These are phyloP conservation scores for Rhododendron griersonianum DNA, from an alignment of 148 eudicot genomes.

Conservation along the genomic window DNA sequence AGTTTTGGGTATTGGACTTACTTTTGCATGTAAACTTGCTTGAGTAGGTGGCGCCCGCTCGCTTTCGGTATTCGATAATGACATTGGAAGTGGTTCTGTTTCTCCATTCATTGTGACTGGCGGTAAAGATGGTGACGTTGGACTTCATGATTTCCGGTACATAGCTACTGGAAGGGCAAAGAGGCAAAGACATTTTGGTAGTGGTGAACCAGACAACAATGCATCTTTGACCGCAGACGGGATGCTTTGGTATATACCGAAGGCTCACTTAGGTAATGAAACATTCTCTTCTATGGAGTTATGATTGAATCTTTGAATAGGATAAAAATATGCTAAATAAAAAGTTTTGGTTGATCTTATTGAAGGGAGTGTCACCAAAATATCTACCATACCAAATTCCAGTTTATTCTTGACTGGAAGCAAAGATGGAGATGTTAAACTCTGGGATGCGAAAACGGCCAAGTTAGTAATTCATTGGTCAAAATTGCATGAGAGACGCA, in stretches of 20 bases:
- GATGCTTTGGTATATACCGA: constrained; percentile 99
- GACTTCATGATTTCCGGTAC: constrained; percentile 98
- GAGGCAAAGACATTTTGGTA: constrained; percentile 54
- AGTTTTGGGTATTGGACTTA: neutral
- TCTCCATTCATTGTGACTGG: constrained; percentile 96
- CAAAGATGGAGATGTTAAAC: constrained; percentile 98
- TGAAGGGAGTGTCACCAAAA: constrained; percentile 84
- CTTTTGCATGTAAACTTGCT: neutral
- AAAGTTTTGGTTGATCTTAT: constrained; percentile 8
- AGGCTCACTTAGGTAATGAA: constrained; percentile 85
- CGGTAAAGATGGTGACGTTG: constrained; percentile 93
- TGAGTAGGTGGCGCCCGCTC: constrained; percentile 84
- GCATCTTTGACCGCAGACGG: constrained; percentile 59
- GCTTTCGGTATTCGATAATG: constrained; percentile 87
- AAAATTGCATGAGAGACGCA: constrained; percentile 84
- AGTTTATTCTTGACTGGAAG: constrained; percentile 94
- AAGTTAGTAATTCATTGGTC: constrained; percentile 88
- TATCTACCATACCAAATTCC: constrained; percentile 81
- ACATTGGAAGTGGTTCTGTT: constrained; percentile 89
- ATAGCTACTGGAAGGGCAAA: constrained; percentile 95
- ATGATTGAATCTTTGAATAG: neutral
- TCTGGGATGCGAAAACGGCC: constrained; percentile 94
- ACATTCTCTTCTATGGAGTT: neutral
- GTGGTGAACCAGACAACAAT: constrained; percentile 45
- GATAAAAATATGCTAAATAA: constrained; percentile 3